Evolutionary conservation across 805 yeast genomes (phyloP).

Genomic region (Hanseniaspora valbyensis): DNA sequence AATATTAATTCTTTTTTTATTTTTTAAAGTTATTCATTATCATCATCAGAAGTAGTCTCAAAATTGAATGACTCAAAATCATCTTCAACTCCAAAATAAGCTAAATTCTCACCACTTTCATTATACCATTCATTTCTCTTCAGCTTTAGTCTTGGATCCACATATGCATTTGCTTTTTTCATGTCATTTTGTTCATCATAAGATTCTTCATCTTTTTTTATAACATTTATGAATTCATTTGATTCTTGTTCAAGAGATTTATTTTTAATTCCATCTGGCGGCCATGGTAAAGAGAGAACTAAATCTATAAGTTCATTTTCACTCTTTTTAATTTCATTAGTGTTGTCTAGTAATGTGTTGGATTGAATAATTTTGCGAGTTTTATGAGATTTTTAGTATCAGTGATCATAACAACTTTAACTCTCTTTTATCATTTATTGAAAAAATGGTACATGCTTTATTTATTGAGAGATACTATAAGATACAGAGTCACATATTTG

Average conservation of each 20-base stretch:
- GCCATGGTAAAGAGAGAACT: slow-evolving; percentile 73
- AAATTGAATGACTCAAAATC: slow-evolving; percentile 50
- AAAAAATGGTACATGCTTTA: slow-evolving; percentile 37
- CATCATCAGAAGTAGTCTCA: too few species aligned
- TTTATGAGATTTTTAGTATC: slow-evolving; percentile 65
- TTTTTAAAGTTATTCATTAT: too few species aligned
- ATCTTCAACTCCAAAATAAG: slow-evolving; percentile 80
- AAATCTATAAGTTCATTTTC: slow-evolving; percentile 7
- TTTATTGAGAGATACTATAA: slow-evolving; percentile 41
- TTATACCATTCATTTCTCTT: slow-evolving; percentile 54
- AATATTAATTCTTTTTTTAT: too few species aligned
- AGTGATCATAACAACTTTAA: slow-evolving; percentile 47
- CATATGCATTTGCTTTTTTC: slow-evolving; percentile 29
- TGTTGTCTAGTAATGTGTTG: too few species aligned
- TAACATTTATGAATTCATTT: slow-evolving; percentile 19
- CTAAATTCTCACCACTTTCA: slow-evolving; percentile 69
- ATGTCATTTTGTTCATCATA: slow-evolving; percentile 25
- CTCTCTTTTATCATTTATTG: slow-evolving; percentile 35
- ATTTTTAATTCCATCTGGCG: slow-evolving; percentile 58
- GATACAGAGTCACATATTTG: slow-evolving; percentile 40
- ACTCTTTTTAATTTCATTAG: slow-evolving; percentile 40
- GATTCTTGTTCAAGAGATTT: slow-evolving; percentile 19
- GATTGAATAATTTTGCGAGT: slow-evolving; percentile 64
- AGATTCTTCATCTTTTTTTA: slow-evolving; percentile 17
- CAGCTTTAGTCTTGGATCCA: slow-evolving; percentile 23